phyloP scores from a whole-genome alignment of 2,329 filamentous ascomycete species.

The Onygena corvina region DNA sequence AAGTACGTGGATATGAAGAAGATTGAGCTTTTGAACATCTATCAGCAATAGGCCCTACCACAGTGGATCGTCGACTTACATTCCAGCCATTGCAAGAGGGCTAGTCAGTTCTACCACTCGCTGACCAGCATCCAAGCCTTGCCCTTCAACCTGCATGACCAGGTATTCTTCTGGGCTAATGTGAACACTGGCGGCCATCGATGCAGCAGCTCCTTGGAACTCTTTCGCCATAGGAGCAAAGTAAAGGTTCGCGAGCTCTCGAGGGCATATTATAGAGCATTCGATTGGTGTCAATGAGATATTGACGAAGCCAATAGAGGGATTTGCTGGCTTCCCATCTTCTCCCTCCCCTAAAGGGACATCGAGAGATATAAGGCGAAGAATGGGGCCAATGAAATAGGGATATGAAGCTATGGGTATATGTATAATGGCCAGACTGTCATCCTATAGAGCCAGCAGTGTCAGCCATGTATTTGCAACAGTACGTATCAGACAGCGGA shows the following conservation, averaged over 20 bases:
- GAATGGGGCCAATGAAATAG: slow-evolving; percentile 69
- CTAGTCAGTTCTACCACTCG: slow-evolving; percentile 84
- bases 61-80: slow-evolving; percentile 39
- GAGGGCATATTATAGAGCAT: slow-evolving; percentile 82
- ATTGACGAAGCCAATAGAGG: slow-evolving; percentile 71
- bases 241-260: slow-evolving; percentile 57
- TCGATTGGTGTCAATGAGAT: slow-evolving; percentile 86
- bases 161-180: slow-evolving; percentile 77
- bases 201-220: slow-evolving; percentile 39
- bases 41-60: not conserved
- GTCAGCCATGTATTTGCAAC: slow-evolving; percentile 4
- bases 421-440: slow-evolving; percentile 76
- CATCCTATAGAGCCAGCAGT: slow-evolving; percentile 49
- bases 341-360: slow-evolving; percentile 24
- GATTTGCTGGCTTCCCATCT: slow-evolving; percentile 33
- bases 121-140: slow-evolving; percentile 81
- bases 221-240: slow-evolving; percentile 59
- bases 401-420: slow-evolving; percentile 70
- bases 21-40: slow-evolving; percentile 50
- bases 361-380: slow-evolving; percentile 66
- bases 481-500: too few relatives aligned
- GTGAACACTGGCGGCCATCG: slow-evolving; percentile 42
- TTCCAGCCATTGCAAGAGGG: slow-evolving; percentile 78
- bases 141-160: slow-evolving; percentile 78
- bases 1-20: slow-evolving; percentile 99